Base-by-base conservation (phyloP, 2,329 filamentous ascomycete species). In the Lachnellula subtilissima region DNA sequence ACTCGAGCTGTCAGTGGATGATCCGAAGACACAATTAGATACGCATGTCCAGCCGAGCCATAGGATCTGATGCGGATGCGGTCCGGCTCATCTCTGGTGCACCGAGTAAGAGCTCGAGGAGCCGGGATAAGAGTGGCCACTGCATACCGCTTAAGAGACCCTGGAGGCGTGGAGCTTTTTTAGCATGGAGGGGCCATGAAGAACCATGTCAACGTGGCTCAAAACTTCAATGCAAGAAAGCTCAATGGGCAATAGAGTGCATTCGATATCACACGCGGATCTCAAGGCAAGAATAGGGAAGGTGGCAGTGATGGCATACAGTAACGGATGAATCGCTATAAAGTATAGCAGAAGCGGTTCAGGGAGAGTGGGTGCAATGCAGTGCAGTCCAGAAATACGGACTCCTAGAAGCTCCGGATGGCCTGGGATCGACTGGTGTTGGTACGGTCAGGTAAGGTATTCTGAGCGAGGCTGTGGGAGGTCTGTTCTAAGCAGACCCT, bases 41-140 rank as follows among this genome's bases (percentile, higher is more conserved):
- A 69, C 66, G 66, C 67, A 72, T 70, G 67, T 73, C 70, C 65
- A 71, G 70, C 69, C 69, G 69, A 71, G 70, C 67, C 70, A 70
- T 70, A 70, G 71, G 72, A 72, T 74, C 70, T 71, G 69, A 70
- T 73, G 73, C 74, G 73, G 73, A 73, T 72, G 71, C 72, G 72
- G 73, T 70, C 73, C 74, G 73, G 74, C 71, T 69, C 66, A 68
- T 68, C 59, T 70, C 51, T 32, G 52, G 59, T 57, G 57, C 61
- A 64, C 56, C 65, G 57, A 67, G 61, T 65, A 52, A 59, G 52
- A 65, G 59, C 54, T 61, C 61, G 42, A 58, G 58, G 45, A 57
- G 48, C 58, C 58, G 63, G 57, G 59, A 58, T 64, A 35, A 39
- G 56, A 48, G 49, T 55, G 62, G 66, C 70, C 70, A 73, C 68